A percentile compares a stretch with the other conserved stretches of the same genome.
Conservation (phyloP, 495 filamentous ascomycete species). For the Delitschia confertaspora region DNA sequence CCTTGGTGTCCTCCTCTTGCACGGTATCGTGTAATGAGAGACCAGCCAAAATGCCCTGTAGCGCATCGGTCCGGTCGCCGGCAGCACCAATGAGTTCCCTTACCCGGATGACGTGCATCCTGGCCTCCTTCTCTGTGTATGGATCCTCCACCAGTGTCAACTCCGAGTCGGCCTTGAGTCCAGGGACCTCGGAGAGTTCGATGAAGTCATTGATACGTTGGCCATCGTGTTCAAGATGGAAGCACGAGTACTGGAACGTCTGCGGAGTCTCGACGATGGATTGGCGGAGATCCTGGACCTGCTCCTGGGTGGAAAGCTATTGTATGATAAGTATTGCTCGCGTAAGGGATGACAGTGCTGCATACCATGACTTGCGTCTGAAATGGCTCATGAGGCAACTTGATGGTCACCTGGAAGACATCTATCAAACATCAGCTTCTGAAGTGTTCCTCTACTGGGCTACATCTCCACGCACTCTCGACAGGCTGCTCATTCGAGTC, state of each 20-base stretch:
- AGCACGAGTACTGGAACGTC: slow-evolving; percentile 95
- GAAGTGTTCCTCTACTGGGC: neutral
- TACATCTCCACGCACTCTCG: slow-evolving; percentile 4
- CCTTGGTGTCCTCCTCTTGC: slow-evolving; percentile 33
- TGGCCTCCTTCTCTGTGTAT: slow-evolving; percentile 96
- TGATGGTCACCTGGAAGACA: slow-evolving; percentile 74
- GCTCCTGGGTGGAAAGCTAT: slow-evolving; percentile 85
- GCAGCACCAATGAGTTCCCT: slow-evolving; percentile 88
- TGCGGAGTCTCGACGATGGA: slow-evolving; percentile 90
- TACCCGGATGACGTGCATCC: slow-evolving; percentile 83
- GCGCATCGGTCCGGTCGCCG: slow-evolving; percentile 74
- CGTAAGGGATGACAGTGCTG: neutral
- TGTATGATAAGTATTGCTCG: neutral
- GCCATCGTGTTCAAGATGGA: slow-evolving; percentile 86
- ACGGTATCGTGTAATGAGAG: slow-evolving; percentile 77
- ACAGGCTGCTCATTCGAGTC: slow-evolving; percentile 5
- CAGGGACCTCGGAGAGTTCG: slow-evolving; percentile 85
- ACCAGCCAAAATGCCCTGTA: slow-evolving; percentile 84
- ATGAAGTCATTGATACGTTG: slow-evolving; percentile 88
- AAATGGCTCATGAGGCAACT: slow-evolving; percentile 70
- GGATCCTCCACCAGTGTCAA: slow-evolving; percentile 84
- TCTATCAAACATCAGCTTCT: slow-evolving; percentile 5
- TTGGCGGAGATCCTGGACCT: slow-evolving; percentile 94
- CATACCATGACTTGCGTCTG: slow-evolving; percentile 75
- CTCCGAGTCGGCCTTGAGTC: slow-evolving; percentile 61